Conservation (phyloP, 2,329 filamentous ascomycete genomes). For the Diaporthe citrichinensis region DNA sequence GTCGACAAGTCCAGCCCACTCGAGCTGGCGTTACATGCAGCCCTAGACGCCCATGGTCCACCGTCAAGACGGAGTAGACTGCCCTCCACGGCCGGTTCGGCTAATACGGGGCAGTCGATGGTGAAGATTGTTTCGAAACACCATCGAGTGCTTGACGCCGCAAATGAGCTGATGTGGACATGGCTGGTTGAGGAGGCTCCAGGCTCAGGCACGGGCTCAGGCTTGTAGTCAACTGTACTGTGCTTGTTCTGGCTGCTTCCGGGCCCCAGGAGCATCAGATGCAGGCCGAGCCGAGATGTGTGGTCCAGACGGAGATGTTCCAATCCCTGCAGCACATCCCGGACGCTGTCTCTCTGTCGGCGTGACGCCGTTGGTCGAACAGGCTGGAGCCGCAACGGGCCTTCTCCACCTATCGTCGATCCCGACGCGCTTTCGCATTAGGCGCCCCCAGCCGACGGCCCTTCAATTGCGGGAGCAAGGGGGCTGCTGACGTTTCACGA, state of each 20-base stretch:
- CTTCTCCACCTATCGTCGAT: conserved; percentile 37
- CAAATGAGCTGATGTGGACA: conserved; percentile 37
- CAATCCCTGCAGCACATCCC: conserved; percentile 35
- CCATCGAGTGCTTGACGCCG: conserved; percentile 35
- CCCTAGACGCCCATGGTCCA: conserved; percentile 29
- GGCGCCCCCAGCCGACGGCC: conserved; percentile 34
- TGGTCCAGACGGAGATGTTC: conserved; percentile 16
- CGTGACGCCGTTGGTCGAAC: conserved; percentile 36
- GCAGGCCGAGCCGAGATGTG: not conserved
- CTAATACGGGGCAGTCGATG: conserved; percentile 15
- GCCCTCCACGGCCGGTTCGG: conserved; percentile 19
- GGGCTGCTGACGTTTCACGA: conserved; percentile 36
- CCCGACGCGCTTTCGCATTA: conserved; percentile 31
- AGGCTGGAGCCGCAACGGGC: conserved; percentile 9
- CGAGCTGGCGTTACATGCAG: conserved; percentile 30
- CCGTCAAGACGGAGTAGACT: conserved; percentile 20
- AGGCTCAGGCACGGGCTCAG: not conserved
- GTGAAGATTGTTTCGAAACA: conserved; percentile 40
- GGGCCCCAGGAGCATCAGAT: no score
- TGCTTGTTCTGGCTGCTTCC: no score
- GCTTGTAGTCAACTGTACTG: no score
- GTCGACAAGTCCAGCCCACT: conserved; percentile 6
- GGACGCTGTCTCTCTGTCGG: conserved; percentile 13
- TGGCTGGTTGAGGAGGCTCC: conserved; percentile 24
- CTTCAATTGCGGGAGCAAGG: conserved; percentile 36